Evolutionary conservation across 2,329 filamentous ascomycete species (phyloP), one percentile per base, ranked within the genome.

Genomic region (Purpureocillium lavendulum): DNA sequence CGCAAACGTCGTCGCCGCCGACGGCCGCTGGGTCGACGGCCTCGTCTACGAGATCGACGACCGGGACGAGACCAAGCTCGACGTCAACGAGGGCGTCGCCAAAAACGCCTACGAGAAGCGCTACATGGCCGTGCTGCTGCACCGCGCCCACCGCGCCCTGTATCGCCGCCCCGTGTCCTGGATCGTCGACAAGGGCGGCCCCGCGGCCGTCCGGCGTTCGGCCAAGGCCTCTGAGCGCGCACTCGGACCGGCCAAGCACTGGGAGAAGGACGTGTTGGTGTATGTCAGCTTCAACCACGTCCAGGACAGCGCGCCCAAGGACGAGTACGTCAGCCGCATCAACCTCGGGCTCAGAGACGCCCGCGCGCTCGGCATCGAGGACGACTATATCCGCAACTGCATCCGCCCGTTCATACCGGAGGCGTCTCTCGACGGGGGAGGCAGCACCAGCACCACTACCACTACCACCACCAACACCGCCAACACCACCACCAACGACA

Each of bases 271-370:
- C n/a, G 61, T 61, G 15, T 52, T 68, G 33, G 64, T 66, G 14
- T 68, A 67, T 40, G 47, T 66, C 40, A 66, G 60, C 42, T 45
- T 51, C 18, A 47, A 51, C 34, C 53, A 57, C 28, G 50, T 54
- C 29, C 38, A 47, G n/a, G 57, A 62, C 38, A 61, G 61, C 30
- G 38, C 43, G 7, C 62, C 64, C 15, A 57, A 54, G 40, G 54
- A 59, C 13, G 65, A 68, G 40, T 67, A 68, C 34, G 46, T 67
- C 29, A 49, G 54, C 33, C 60, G 64, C 28, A 63, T 67, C 46
- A 64, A 65, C 40, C 39, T 51, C 12, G 64, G 59, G 5, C 42
- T 67, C 33, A 45, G 40, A 11, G 62, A 67, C 38, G 63, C 64
- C 9, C 44, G 48, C 33, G 50, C 47, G 3, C 48, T 66, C 11